Base-by-base conservation (phyloP, 169 alveolate genomes). In the Plasmodium gallinaceum region DNA sequence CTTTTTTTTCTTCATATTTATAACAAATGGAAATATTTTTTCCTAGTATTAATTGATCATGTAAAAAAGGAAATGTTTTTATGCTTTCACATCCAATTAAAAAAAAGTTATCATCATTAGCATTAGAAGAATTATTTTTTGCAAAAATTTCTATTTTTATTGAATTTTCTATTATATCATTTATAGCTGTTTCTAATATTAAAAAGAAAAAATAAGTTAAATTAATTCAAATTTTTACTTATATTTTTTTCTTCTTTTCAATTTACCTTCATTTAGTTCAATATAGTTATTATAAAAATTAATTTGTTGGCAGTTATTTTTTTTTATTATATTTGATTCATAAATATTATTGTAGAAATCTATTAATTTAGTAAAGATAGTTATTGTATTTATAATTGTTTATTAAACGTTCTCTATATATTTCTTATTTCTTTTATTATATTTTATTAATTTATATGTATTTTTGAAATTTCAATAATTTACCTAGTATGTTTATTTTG, bases 401-500 rank as follows among this genome's bases (percentile, higher is more conserved):
- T 54, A 54, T 16, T 9, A 16, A 52, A 16, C 1, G 6, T 16
- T 52, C 1, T 52, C 5, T 52, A 52, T 52, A n/a, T 10, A 2
- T 52, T 0, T 52, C 1, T 52, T 32, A 2, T 32, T 14, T 48
- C 5, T 48, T 12, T 57, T 16, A 0, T 16, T 0, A 70, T 42
- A 70, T 57, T 45, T 16, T 57, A 45, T 73, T 26, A 18, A 73
- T 32, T 24, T 37, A 61, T 45, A 58, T 73, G 12, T 73, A 26
- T 42, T 22, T 32, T 32, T 54, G 8, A 18, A 37, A 20, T 26
- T 72, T 72, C 14, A 22, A 18, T 18, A 57, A 22, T 43, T 16
- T 48, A 76, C 89, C 89, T 76, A 72, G 46, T 61, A 76, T 12
- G 18, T 62, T 76, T 64, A 76, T 76, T 66, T 48, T 76, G 89